Percentiles rank a stretch among this genome's conserved stretches.
Evolutionary conservation across 148 eudicot genomes (phyloP).

Genomic region (Cornus controversa): DNA sequence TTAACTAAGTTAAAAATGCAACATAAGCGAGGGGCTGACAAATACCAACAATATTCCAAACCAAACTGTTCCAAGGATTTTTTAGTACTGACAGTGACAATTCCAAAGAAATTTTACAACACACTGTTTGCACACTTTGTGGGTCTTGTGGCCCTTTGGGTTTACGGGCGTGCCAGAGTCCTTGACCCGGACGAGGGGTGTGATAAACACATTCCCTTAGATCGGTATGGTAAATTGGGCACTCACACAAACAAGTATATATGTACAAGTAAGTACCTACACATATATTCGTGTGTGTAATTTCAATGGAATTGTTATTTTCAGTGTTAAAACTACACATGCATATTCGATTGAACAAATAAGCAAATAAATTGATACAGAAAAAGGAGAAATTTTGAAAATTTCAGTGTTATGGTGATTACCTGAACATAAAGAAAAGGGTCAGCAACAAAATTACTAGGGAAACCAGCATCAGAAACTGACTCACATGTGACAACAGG

Average conservation of each 20-base stretch:
- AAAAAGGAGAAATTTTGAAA: background rate
- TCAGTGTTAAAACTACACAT: too few species aligned
- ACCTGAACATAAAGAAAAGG: slow-evolving; percentile 88
- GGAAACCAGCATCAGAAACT: slow-evolving; percentile 66
- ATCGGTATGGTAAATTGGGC: too few species aligned
- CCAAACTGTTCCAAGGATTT: background rate
- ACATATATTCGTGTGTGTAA: too few species aligned
- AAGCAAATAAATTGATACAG: background rate
- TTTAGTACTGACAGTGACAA: background rate
- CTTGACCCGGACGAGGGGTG: too few species aligned
- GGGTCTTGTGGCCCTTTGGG: too few species aligned
- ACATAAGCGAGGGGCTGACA: background rate
- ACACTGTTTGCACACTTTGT: too few species aligned
- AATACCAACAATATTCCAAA: background rate
- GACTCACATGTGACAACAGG: slow-evolving; percentile 89
- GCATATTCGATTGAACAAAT: background rate
- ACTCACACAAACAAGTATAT: too few species aligned
- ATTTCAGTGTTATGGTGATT: background rate
- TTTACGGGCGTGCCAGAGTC: too few species aligned
- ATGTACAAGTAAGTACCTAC: too few species aligned
- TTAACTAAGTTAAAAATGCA: background rate
- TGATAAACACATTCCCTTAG: too few species aligned
- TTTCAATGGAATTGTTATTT: too few species aligned
- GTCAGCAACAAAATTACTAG: slow-evolving; percentile 95
- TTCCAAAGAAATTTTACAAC: too few species aligned